Evolutionary conservation across 371 early-diverging fungal species (phyloP).

Genomic region (Blastocladiella emersonii): DNA sequence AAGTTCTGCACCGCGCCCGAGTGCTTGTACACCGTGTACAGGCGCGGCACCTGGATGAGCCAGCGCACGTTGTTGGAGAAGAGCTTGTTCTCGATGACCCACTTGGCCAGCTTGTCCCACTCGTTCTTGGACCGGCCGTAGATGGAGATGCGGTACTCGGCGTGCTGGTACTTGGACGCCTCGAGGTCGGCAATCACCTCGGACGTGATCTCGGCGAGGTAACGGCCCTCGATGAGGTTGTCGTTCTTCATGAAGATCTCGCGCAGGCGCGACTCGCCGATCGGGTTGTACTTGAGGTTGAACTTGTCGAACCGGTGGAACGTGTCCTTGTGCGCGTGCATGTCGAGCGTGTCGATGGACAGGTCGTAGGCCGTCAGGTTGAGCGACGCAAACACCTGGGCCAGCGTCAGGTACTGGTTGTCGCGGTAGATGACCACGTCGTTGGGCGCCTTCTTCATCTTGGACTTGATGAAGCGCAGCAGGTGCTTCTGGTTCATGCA

Average conservation of each 20-base stretch:
- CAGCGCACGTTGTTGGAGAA: slow-evolving; percentile 88
- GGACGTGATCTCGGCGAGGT: slow-evolving; percentile 89
- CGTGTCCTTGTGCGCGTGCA: slow-evolving; percentile 80
- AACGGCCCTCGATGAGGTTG: slow-evolving; percentile 81
- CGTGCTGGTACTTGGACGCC: slow-evolving; percentile 89
- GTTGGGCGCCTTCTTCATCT: slow-evolving; percentile 69
- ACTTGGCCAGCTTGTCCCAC: slow-evolving; percentile 92
- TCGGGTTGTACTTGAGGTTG: slow-evolving; percentile 94
- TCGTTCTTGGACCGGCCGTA: slow-evolving; percentile 45
- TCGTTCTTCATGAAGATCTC: slow-evolving; percentile 95
- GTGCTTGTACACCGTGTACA: slow-evolving; percentile 82
- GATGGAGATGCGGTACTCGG: slow-evolving; percentile 30
- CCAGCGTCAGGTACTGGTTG: slow-evolving; percentile 50
- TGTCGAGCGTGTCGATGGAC: slow-evolving; percentile 92
- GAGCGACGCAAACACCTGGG: slow-evolving; percentile 80
- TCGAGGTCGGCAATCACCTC: slow-evolving; percentile 91
- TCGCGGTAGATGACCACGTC: slow-evolving; percentile 64
- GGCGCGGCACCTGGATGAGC: slow-evolving; percentile 91
- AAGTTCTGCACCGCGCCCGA: slow-evolving; percentile 53
- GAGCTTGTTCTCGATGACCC: slow-evolving; percentile 87
- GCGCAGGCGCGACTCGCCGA: slow-evolving; percentile 56
- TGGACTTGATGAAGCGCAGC: slow-evolving; percentile 92
- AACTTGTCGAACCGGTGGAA: slow-evolving; percentile 48
- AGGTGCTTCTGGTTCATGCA: slow-evolving; percentile 98
- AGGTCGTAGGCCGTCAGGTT: slow-evolving; percentile 93